Base-by-base conservation (phyloP, 164 flowering plant genomes). In the Vitis rupestris region DNA sequence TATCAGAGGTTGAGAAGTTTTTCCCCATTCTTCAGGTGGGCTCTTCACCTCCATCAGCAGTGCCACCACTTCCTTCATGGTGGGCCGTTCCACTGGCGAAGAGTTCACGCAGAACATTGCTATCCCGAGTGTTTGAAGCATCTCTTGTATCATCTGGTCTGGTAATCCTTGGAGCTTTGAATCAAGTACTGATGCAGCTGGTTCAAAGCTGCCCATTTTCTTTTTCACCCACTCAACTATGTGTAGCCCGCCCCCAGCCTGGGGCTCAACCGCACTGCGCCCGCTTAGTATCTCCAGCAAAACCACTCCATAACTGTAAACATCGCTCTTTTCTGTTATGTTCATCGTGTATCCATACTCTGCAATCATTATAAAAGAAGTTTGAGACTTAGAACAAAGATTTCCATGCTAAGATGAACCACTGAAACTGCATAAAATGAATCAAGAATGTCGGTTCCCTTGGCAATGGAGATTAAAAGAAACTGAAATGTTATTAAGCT, bases 321-420 rank as follows among this genome's bases (percentile, higher is more conserved):
- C 99, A 68, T 96, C 99, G 37, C 98, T 93, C 89, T 93, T 96
- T 78, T 93, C 97, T 19, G 99, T 92, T 74, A 96, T 96, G 81
- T 93, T 93, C 92, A 87, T 87, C 1, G 91, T 90, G 84, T 93
- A 96, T 9, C 99, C 98, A 75, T 93, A 96, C 79, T 96, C 99
- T 96, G 97, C 77, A 77, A 62, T 44, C 23, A 56, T 13, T 37
- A 6, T 37, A 16, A 65, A 13, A 49, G 10, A 74, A 57, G 48
- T 17, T 52, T 37, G 44, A 37, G 44, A 37, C 44, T 37, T 37
- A 37, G 4, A 37, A 37, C 44, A 37, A 37, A 37, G 44, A 37
- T 1, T 23, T 23, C 27, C 27, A 23, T 23, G 27, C 1, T 23
- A 23, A 23, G 27, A 23, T 1, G 27, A 23, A 23, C 27, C 27